Conservation (phyloP, 1,284 basidiomycete species). For the Mrakiaceae sp. region DNA sequence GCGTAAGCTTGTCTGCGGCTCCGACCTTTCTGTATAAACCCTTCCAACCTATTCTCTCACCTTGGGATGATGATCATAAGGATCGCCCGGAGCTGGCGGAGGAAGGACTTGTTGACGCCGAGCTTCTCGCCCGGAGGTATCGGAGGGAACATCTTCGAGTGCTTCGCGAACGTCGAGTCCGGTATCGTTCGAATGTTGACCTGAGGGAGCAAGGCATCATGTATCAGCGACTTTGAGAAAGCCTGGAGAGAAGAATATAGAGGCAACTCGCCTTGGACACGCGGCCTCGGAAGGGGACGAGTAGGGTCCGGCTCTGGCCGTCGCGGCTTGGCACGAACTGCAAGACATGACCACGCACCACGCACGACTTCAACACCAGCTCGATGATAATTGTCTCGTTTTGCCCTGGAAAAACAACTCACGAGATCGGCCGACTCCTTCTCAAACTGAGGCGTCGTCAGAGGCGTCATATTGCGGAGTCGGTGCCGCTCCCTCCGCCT, state of each 20-base stretch:
- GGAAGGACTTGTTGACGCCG: slow-evolving; percentile 65
- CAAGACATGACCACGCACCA: not conserved
- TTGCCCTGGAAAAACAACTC: slow-evolving; percentile 6
- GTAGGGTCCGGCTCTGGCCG: slow-evolving; percentile 47
- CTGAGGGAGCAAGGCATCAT: slow-evolving; percentile 26
- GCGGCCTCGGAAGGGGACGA: slow-evolving; percentile 53
- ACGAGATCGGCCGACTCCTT: slow-evolving; percentile 36
- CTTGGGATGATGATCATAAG: slow-evolving; percentile 60
- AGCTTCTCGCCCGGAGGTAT: slow-evolving; percentile 46
- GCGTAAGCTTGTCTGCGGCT: no score
- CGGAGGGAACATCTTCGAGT: slow-evolving; percentile 47
- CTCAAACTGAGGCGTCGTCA: slow-evolving; percentile 24
- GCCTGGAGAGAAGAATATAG: slow-evolving; percentile 36
- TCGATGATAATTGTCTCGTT: not conserved
- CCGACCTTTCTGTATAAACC: no score
- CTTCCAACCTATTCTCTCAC: slow-evolving; percentile 17
- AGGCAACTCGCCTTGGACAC: slow-evolving; percentile 45
- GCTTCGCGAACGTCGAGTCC: slow-evolving; percentile 37
- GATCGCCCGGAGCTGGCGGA: slow-evolving; percentile 66
- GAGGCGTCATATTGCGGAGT: slow-evolving; percentile 5
- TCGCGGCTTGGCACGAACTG: slow-evolving; percentile 38
- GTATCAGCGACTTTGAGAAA: slow-evolving; percentile 25
- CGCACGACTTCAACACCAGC: not conserved
- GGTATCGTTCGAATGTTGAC: slow-evolving; percentile 38
- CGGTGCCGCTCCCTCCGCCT: not conserved